Conservation (phyloP, 768 basidiomycete species). For the Wakefieldia striispora region DNA sequence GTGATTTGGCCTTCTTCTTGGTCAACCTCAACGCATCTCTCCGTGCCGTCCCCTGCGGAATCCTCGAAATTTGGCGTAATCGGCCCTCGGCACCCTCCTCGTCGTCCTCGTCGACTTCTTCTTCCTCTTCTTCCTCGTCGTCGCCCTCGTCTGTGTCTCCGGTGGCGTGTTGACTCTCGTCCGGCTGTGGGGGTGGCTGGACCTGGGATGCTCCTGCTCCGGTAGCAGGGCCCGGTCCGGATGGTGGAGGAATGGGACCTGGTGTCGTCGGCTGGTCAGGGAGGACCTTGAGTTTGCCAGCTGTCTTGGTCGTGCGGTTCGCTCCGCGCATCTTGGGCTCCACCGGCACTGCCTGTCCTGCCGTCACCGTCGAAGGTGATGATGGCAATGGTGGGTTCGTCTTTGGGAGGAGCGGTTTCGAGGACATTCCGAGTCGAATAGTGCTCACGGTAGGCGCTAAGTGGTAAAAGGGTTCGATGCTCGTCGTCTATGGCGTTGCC, state of each 20-base stretch:
- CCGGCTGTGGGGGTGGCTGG: constrained; percentile 32
- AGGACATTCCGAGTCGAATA: constrained; percentile 13
- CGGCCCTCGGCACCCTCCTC: constrained; percentile 58
- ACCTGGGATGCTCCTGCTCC: neutral
- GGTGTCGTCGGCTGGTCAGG: constrained; percentile 74
- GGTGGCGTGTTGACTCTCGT: constrained; percentile 47
- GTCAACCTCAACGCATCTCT: constrained; percentile 87
- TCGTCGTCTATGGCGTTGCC: constrained; percentile 17
- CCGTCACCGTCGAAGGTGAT: neutral
- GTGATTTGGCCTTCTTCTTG: constrained; percentile 89
- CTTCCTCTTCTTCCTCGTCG: constrained; percentile 48
- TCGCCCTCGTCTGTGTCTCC: constrained; percentile 76
- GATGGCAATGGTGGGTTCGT: constrained; percentile 18
- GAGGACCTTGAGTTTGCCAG: constrained; percentile 84
- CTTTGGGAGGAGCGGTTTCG: constrained; percentile 33
- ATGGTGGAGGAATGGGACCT: too few species aligned
- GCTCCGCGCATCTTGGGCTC: constrained; percentile 67
- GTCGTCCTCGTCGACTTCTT: constrained; percentile 49
- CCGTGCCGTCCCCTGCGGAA: constrained; percentile 91
- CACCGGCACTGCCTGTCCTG: neutral
- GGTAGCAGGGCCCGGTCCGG: too few species aligned
- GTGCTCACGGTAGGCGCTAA: constrained; percentile 3
- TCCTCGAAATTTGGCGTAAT: constrained; percentile 74
- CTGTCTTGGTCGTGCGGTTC: constrained; percentile 76
- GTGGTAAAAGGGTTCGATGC: neutral